Evolutionary conservation across 2,329 filamentous ascomycete species (phyloP), one percentile per base, ranked within the genome.

Genomic region (Trichoderma atroviride): DNA sequence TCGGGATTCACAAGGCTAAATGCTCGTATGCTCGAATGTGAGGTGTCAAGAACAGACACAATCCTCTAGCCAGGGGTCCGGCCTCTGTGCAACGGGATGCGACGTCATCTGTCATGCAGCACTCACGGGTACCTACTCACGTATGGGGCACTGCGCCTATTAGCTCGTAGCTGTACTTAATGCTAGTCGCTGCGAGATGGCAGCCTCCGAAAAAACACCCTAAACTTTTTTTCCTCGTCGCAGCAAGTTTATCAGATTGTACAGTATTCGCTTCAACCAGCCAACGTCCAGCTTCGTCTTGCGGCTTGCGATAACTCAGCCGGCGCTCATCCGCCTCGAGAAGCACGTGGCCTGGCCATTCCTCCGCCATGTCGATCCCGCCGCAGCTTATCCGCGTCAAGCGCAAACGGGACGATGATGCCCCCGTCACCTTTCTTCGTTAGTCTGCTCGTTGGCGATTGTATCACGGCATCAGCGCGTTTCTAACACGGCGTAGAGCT

Each of bases 301-400:
- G 11, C 31, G 13, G 50, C 22, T 22, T 16, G n/a, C 33, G 22
- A 19, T 13, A n/a, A 22, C 16, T 16, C 7, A n/a, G 16, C 43
- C 63, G n/a, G 40, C 24, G 65, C 29, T 11, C 5, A 5, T 16
- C 16, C 5, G 2, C 10, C 31, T 56, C 35, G 60, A 40, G 67
- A 65, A 72, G 56, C 60, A n/a, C 24, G 11, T 55, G 35, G 50
- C 33, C n/a, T 53, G 31, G 10, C 33, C 31, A 52, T 9, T 16
- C n/a, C 58, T 13, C 64, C 61, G 60, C 52, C 61, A 88, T 88
- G 86, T 87, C 86, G 60, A 79, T 87, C 4, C 87, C 87, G 29
- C 87, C 87, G 31, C 83, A 87, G 71, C 79, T 86, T 60, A 89
- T 89, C 77, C 84, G 85, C 69, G 84, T 89, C 72, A 89, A 89